Evolutionary conservation across 805 yeast species (phyloP), one percentile per base, ranked within the genome.

Genomic region (Cyberlindnera euphorbiiphila): DNA sequence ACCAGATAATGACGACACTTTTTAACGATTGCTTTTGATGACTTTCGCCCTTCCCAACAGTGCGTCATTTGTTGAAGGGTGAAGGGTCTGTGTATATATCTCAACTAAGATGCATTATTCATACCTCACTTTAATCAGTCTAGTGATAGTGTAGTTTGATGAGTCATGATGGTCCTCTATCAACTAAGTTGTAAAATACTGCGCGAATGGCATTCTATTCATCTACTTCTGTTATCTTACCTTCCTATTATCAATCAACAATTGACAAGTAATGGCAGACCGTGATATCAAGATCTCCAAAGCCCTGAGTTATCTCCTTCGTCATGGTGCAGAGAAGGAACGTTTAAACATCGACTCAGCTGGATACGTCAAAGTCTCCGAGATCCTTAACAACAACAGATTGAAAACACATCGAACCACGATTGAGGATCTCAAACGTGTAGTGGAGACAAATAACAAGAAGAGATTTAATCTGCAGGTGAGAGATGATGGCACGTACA

Each of bases 281-380:
- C 57, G 85, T 51, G 77, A 74, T 41, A 53, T 69, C 6, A 63
- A 60, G 25, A 78, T 88, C 13, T 86, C 96, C 6, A 85, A 85
- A 47, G 67, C 85, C 1, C 64, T 93, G 21, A 73, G 95, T 6
- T 80, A 82, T 49, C 64, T 93, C 2, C 71, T 91, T 1, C 68
- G 98, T n/a, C 98, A 91, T 54, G 86, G 84, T 4, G 98, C 98
- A 0, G 54, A 61, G 12, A 72, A 76, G 35, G 93, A 86, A 49
- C 69, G 72, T 0, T 59, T 93, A 11, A 46, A 63, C 3, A 84
- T 93, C 2, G 85, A 82, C 51, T 41, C 55, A 0, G 62, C 74
- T 19, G 98, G 98, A 0, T 88, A 72, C 60, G 72, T 85, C 4
- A 52, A 65, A 2, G 54, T 89, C 3, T 47, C 55, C 0, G 75